Percentiles rank a stretch among this genome's conserved stretches.
Evolutionary conservation across 73 alveolate species (phyloP).

Genomic region (Symbiodinium pilosum): DNA sequence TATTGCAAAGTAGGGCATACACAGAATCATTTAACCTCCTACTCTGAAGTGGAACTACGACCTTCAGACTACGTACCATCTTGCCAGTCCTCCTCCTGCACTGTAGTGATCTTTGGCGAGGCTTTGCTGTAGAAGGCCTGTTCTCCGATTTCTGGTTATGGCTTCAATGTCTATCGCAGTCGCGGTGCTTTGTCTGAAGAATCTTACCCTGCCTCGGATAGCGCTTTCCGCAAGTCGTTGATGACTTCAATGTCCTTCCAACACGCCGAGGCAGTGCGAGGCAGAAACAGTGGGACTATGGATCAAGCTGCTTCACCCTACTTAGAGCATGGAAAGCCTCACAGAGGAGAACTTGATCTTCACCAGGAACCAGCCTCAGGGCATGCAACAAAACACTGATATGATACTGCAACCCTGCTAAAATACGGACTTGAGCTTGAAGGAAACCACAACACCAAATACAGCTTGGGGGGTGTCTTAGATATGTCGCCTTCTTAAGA

Average conservation of each 20-base stretch:
- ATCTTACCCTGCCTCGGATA: conserved; percentile 48
- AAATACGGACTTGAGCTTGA: background rate
- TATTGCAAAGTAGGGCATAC: background rate
- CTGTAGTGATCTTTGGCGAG: conserved; percentile 73
- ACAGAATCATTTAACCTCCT: background rate
- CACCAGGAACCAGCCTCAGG: conserved; percentile 48
- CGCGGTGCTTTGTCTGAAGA: background rate
- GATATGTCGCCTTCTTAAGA: too few relatives aligned
- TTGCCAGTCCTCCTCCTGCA: conserved; percentile 32
- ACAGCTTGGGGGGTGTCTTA: too few relatives aligned
- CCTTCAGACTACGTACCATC: too few relatives aligned
- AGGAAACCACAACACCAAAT: background rate
- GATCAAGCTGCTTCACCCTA: background rate
- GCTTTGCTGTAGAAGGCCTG: conserved; percentile 95
- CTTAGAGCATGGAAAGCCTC: conserved; percentile 29
- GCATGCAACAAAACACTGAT: background rate
- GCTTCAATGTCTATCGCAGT: too few relatives aligned
- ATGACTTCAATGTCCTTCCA: conserved; percentile 50
- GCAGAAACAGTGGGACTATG: background rate
- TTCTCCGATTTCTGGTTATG: background rate
- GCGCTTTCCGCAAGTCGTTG: conserved; percentile 76
- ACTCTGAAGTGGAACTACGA: background rate
- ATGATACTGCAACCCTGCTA: background rate
- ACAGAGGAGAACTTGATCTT: conserved; percentile 66
- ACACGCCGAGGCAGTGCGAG: background rate